Evolutionary conservation across 768 basidiomycete genomes (phyloP), one percentile per base, ranked within the genome.

Genomic region (Russula earlei): DNA sequence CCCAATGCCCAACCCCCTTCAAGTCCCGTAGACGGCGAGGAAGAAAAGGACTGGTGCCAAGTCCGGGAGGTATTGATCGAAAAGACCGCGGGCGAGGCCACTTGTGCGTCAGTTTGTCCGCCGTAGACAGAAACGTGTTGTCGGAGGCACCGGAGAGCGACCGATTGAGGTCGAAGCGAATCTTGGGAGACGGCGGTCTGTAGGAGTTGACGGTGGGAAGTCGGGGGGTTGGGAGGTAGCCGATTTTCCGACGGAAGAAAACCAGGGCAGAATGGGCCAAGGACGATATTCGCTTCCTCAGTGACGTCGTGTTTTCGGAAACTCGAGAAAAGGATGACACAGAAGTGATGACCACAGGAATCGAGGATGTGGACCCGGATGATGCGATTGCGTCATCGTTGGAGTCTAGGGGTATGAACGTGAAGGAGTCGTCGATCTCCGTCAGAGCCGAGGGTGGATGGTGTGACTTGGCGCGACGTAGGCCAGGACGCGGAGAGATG

Each of bases 51-150:
- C 41, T 52, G 3, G 50, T 24, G 22, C 33, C 36, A 44, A 60
- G 25, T 8, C 31, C 43, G 4, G 51, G 49, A 31, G 55, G 52
- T 2, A 29, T 17, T 29, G 43, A 50, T 17, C 58, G 47, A 48
- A 73, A 47, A 14, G 68, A 66, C 36, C 63, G 69, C 27, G 77
- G 78, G 10, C 68, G 65, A 1, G 78, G 78, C 74, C 78, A 80
- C 62, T 79, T 80, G 46, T 72, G 65, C 5, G 79, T 80, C 55
- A 80, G 75, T 59, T 74, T 77, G 52, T 71, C 68, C 25, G 45
- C 45, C 11, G 49, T 20, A 17, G 54, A 52, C 37, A 62, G 19
- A 11, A 17, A 19, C 2, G 49, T 5, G 9, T 29, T 43, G 33
- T 10, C 19, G 7, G 2, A 17, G 27, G 34, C 31, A 12, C 27